Evolutionary conservation across 108 stramenopile species (phyloP), one percentile per base, ranked within the genome.

Genomic region (Fistulifera solaris): DNA sequence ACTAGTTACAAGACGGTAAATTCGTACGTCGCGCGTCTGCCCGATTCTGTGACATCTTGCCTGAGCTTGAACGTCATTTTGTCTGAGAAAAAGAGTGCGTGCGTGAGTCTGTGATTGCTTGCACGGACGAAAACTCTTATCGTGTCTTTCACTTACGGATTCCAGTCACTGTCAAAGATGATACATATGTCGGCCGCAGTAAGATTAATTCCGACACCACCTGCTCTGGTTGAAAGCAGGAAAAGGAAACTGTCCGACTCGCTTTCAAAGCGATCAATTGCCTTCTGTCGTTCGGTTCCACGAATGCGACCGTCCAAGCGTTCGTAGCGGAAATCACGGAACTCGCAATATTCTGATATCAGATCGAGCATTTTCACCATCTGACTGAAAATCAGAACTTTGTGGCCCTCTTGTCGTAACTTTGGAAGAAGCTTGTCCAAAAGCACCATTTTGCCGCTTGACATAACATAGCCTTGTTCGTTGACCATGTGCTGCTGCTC

Each of bases 181-280:
- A 82, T 82, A 50, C 87, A 80, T 1, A 74, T 77, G 66, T 94
- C 95, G 0, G 98, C 98, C 5, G 98, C 96, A 13, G 96, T 97
- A 26, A 99, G 68, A 66, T 99, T 99, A 75, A 99, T 99, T 35
- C 98, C 98, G 40, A 98, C 96, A n/a, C 98, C 98, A 35, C 98
- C 70, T 0, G 75, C 70, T 17, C 75, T 54, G 18, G 74, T 76
- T 0, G 89, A 92, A 16, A 98, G 70, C 22, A 98, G 59, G 58
- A 99, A 98, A 3, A 98, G 56, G 61, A 99, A 99, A 48, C 85
- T 76, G 28, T 93, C 76, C 21, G 65, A 21, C 26, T 95, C 85
- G 27, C 69, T 67, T 61, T 98, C 95, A 72, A 97, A 99, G 26
- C 95, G 66, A 76, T 99, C 98, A 54, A 99, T 99, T 7, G 97